Evolutionary conservation across 1,284 basidiomycete species (phyloP).

Genomic region (Volvariella surrecta): DNA sequence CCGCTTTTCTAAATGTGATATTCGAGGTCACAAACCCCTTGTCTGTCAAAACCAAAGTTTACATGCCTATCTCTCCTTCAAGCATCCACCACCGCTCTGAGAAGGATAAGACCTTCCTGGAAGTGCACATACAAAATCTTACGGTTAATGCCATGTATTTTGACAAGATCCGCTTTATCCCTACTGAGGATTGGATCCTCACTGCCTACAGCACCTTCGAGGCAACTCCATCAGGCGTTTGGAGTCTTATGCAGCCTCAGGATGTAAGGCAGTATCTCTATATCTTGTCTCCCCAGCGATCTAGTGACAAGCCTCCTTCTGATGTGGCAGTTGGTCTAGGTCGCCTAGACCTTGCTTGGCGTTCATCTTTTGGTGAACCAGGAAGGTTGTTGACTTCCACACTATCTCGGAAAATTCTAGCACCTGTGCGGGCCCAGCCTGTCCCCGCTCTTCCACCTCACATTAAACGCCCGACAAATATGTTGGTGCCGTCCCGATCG

Average conservation of each 20-base stretch:
- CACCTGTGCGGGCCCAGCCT: slow-evolving; percentile 34
- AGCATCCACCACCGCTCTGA: slow-evolving; percentile 52
- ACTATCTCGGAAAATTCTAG: slow-evolving; percentile 63
- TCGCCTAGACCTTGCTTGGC: slow-evolving; percentile 76
- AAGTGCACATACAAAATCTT: slow-evolving; percentile 82
- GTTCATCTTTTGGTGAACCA: slow-evolving; percentile 72
- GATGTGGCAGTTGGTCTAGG: slow-evolving; percentile 73
- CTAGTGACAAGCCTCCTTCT: slow-evolving; percentile 45
- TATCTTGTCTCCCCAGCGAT: slow-evolving; percentile 50
- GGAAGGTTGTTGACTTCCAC: slow-evolving; percentile 79
- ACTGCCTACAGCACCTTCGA: slow-evolving; percentile 40
- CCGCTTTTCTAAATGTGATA: not conserved
- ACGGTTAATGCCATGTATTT: slow-evolving; percentile 73
- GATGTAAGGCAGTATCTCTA: slow-evolving; percentile 82
- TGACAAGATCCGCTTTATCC: slow-evolving; percentile 66
- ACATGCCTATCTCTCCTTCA: slow-evolving; percentile 62
- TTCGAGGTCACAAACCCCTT: slow-evolving; percentile 76
- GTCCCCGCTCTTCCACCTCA: slow-evolving; percentile 65
- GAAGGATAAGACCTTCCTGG: slow-evolving; percentile 76
- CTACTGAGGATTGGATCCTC: slow-evolving; percentile 60
- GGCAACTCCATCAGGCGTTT: slow-evolving; percentile 34
- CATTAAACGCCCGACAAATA: slow-evolving; percentile 46
- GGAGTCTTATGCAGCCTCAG: slow-evolving; percentile 72
- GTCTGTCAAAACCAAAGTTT: slow-evolving; percentile 86
- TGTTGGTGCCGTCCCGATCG: slow-evolving; percentile 36